Conservation (phyloP, 163 green algal genomes). For the Prototheca cutis region DNA sequence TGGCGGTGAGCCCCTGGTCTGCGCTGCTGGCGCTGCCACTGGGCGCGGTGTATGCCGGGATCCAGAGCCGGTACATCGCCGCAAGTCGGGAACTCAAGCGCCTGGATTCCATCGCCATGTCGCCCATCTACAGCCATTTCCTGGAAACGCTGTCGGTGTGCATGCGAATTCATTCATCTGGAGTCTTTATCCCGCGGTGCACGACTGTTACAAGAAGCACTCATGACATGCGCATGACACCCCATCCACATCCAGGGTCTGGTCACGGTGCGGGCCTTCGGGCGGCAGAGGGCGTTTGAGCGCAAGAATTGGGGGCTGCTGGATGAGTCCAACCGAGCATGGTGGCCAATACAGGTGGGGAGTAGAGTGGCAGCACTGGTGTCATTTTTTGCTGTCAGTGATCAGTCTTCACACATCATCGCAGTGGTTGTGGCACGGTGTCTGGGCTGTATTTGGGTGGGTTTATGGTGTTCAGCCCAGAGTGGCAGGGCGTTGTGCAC, state of each 20-base stretch:
- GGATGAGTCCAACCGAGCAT: conserved; percentile 42
- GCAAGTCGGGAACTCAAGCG: conserved; percentile 76
- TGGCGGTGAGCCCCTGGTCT: conserved; percentile 46
- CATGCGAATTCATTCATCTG: too few relatives aligned
- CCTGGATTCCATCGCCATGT: conserved; percentile 65
- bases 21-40: conserved; percentile 56
- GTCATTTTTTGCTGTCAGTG: too few relatives aligned
- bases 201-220: too few relatives aligned
- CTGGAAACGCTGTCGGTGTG: conserved; percentile 10
- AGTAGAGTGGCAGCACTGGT: too few relatives aligned
- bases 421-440: too few relatives aligned
- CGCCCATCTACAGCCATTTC: conserved; percentile 74
- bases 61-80: conserved; percentile 69
- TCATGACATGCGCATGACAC: too few relatives aligned
- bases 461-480: too few relatives aligned
- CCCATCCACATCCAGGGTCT: conserved; percentile 33
- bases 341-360: conserved; percentile 35
- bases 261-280: conserved; percentile 66
- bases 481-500: too few relatives aligned
- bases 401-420: too few relatives aligned
- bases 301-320: conserved; percentile 22
- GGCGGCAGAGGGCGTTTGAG: conserved; percentile 43
- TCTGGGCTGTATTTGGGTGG: too few relatives aligned
- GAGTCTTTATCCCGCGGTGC: too few relatives aligned
- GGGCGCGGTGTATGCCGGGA: conserved; percentile 48